phyloP scores from a whole-genome alignment of 495 filamentous ascomycete genomes.

The Neurospora cerealis region DNA sequence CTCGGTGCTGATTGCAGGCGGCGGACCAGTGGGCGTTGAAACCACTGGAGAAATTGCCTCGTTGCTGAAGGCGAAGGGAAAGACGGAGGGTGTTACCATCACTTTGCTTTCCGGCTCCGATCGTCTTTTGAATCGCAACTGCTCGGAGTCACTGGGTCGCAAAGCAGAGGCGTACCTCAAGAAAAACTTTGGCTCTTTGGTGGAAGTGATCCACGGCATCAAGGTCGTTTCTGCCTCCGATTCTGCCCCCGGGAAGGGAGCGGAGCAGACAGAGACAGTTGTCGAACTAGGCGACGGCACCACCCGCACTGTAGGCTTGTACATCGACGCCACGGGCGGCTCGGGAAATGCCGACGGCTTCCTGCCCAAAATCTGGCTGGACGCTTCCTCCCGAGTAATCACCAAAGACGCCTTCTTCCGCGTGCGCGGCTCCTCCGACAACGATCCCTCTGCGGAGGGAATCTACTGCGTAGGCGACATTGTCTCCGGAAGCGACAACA shows the following conservation, averaged over 20 bases:
- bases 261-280: neutral
- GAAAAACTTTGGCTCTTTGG: neutral
- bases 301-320: constrained; percentile 31
- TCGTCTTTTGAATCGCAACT: neutral
- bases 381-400: neutral
- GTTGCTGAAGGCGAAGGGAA: neutral
- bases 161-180: neutral
- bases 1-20: constrained; percentile 1
- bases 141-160: neutral
- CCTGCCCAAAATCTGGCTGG: constrained; percentile 28
- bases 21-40: constrained; percentile 3
- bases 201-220: neutral
- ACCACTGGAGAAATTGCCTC: neutral
- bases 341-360: constrained; percentile 38
- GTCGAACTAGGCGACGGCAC: constrained; percentile 18
- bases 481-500: constrained; percentile 1
- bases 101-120: neutral
- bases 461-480: constrained; percentile 2
- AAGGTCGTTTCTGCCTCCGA: neutral
- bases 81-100: neutral
- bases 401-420: neutral
- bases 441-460: neutral
- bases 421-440: neutral
- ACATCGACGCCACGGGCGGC: constrained; percentile 42
- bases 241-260: neutral